phyloP scores from a whole-genome alignment of 148 eudicot species.

The Rhododendron williamsianum region DNA sequence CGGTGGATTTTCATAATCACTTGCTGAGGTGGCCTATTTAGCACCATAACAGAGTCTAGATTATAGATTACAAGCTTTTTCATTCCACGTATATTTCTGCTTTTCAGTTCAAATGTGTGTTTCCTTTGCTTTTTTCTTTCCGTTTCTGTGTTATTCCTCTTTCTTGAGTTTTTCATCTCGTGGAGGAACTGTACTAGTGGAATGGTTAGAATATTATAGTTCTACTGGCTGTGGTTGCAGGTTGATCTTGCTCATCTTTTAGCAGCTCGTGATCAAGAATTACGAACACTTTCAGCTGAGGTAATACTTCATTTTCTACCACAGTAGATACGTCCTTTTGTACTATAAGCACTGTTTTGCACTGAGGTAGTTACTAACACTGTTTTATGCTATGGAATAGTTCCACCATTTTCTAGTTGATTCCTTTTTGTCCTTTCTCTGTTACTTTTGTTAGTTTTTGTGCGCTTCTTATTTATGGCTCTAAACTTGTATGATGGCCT shows the following conservation, averaged over 20 bases:
- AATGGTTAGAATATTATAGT: neutral
- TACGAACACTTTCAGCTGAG: conserved; percentile 98
- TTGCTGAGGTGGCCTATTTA: neutral
- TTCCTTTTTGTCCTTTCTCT: neutral
- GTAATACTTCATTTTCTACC: conserved; percentile 28
- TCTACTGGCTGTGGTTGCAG: conserved; percentile 36
- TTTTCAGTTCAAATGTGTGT: neutral
- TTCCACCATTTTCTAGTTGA: neutral
- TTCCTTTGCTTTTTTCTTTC: neutral
- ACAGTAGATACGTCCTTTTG: neutral
- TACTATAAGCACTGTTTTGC: neutral
- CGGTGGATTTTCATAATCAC: neutral
- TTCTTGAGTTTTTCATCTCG: neutral
- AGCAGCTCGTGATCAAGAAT: conserved; percentile 97
- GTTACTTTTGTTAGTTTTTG: neutral
- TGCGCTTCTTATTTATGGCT: neutral
- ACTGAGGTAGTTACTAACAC: neutral
- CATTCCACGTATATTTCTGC: neutral
- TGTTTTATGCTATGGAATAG: neutral
- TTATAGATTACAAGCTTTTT: neutral
- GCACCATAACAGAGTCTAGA: neutral
- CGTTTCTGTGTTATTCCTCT: neutral
- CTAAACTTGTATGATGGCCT: neutral
- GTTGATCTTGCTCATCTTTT: conserved; percentile 96
- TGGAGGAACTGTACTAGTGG: neutral